A percentile compares a stretch with the other conserved stretches of the same genome.
Evolutionary conservation across 2,329 filamentous ascomycete genomes (phyloP).

Genomic region (Ophiostoma tasmaniense): DNA sequence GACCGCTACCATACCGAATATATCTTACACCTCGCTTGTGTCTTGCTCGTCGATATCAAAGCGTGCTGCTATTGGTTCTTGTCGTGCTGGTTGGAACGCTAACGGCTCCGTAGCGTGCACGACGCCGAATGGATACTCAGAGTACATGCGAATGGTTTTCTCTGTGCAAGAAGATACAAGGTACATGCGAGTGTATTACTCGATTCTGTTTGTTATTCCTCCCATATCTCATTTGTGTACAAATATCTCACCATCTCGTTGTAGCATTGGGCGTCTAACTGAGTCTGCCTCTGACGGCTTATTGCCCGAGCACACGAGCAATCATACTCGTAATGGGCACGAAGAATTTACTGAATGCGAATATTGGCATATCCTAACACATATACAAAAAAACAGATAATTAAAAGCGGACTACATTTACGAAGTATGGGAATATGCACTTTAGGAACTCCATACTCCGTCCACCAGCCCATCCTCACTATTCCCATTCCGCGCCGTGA

Average conservation of each 20-base stretch:
- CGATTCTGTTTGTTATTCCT: conserved; percentile 4
- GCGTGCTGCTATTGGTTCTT: conserved; percentile 14
- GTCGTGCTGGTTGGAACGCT: conserved; percentile 10
- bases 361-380: not conserved
- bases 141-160: conserved; percentile 2
- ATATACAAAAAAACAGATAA: not conserved
- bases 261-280: not conserved
- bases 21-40: conserved; percentile 3
- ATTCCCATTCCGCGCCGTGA: conserved; percentile 1
- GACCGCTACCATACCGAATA: not conserved
- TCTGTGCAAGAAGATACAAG: not conserved
- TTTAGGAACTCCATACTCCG: not conserved
- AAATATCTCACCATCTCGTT: not conserved
- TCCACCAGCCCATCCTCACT: not conserved
- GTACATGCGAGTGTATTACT: conserved; percentile 10
- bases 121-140: not conserved
- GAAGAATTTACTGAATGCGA: not conserved
- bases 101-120: conserved; percentile 12
- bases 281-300: not conserved
- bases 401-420: too few species aligned
- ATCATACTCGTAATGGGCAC: not conserved
- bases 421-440: not conserved
- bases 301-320: not conserved
- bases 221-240: too few species aligned
- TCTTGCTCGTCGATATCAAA: conserved; percentile 15